Evolutionary conservation across 1,284 basidiomycete genomes (phyloP).

Genomic region (Tranzscheliella williamsii): DNA sequence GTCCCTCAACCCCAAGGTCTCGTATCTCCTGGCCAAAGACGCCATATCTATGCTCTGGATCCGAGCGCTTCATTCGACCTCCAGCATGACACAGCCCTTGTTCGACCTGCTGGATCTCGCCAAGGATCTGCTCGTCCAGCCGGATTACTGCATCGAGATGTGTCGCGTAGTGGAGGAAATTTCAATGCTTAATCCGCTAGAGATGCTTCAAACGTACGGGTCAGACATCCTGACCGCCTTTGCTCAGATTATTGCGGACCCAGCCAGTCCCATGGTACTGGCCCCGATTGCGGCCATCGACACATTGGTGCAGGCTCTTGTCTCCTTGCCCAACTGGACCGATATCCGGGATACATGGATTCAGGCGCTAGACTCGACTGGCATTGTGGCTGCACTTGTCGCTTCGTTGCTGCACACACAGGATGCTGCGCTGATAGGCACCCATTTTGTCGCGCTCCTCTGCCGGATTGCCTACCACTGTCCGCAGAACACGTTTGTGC

Average conservation of each 20-base stretch:
- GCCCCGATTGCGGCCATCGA: conserved; percentile 47
- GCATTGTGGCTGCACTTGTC: conserved; percentile 42
- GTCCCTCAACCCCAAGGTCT: conserved; percentile 34
- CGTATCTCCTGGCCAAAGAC: conserved; percentile 53
- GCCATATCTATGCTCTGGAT: conserved; percentile 54
- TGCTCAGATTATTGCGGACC: conserved; percentile 44
- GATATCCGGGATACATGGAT: conserved; percentile 29
- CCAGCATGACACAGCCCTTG: conserved; percentile 47
- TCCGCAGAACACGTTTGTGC: conserved; percentile 31
- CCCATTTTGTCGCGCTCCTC: conserved; percentile 47
- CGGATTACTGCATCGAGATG: conserved; percentile 53
- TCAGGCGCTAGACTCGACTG: conserved; percentile 30
- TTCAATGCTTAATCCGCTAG: conserved; percentile 47
- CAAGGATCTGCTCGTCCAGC: conserved; percentile 41
- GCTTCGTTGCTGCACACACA: conserved; percentile 36
- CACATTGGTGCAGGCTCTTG: conserved; percentile 44
- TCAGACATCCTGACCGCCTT: conserved; percentile 37
- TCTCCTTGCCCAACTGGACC: conserved; percentile 25
- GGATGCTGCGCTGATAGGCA: conserved; percentile 47
- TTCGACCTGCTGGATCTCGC: conserved; percentile 45
- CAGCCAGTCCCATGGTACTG: conserved; percentile 45
- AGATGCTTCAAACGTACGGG: conserved; percentile 44
- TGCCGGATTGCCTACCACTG: conserved; percentile 43
- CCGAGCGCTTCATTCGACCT: conserved; percentile 48
- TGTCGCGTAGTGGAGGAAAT: conserved; percentile 52